Conservation (phyloP, 2,329 filamentous ascomycete species). For the Ophioceras dolichostomum region DNA sequence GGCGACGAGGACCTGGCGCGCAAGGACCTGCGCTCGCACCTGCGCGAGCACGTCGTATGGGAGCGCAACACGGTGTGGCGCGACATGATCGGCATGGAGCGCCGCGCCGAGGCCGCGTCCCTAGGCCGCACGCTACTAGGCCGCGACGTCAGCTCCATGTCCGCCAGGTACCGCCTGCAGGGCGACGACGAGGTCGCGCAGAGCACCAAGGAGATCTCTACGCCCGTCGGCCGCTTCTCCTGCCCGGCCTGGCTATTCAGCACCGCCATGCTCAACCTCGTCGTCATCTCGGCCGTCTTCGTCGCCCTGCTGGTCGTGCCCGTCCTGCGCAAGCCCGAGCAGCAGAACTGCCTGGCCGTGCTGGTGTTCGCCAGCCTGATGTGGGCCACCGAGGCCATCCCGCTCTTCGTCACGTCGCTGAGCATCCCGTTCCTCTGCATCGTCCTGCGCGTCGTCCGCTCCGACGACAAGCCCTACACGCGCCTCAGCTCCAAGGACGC, state of each 20-base stretch:
- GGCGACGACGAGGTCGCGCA: constrained; percentile 63
- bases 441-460: constrained; percentile 69
- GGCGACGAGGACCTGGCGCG: constrained; percentile 68
- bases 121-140: constrained; percentile 78
- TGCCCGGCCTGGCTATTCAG: constrained; percentile 77
- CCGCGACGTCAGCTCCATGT: constrained; percentile 26
- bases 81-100: constrained; percentile 96
- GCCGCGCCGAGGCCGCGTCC: constrained; percentile 87
- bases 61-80: constrained; percentile 98
- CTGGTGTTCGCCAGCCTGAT: constrained; percentile 85
- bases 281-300: constrained; percentile 63
- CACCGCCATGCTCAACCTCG: constrained; percentile 64
- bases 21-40: constrained; percentile 76
- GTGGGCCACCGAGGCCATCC: constrained; percentile 97
- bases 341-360: constrained; percentile 93
- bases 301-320: constrained; percentile 60
- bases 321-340: constrained; percentile 76
- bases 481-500: constrained; percentile 72
- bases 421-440: constrained; percentile 90
- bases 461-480: constrained; percentile 53
- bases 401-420: constrained; percentile 90
- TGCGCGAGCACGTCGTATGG: constrained; percentile 96
- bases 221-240: constrained; percentile 65
- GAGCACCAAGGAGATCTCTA: constrained; percentile 56
- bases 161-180: constrained; percentile 61